Evolutionary conservation across 2,329 filamentous ascomycete species (phyloP), one percentile per base, ranked within the genome.

Genomic region (Sclerotinia glacialis): DNA sequence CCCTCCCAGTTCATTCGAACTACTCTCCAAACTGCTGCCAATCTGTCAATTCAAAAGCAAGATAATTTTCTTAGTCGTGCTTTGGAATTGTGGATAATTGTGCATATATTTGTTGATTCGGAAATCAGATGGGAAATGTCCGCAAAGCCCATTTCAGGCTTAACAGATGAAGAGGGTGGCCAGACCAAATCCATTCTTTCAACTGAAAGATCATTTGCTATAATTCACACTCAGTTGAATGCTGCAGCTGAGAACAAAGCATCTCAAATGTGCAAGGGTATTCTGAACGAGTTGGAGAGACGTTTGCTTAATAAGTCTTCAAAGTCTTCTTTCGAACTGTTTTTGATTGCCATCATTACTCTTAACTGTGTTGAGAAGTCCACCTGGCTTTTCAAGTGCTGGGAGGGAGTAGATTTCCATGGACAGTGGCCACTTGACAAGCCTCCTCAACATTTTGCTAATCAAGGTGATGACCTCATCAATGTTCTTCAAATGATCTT

Each of bases 381-480:
- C 0, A 89, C 86, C 0, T 89, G 86, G 87, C 83, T 85, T 0
- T 89, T 89, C 78, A 87, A 88, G 69, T 86, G 85, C 2, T 89
- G 86, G 86, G 86, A 88, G 71, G 84, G 88, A 73, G 82, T 85
- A 65, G 83, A 84, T 60, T 80, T 72, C 44, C 71, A 74, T 50
- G 68, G 71, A 34, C 81, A 83, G 2, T 89, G 86, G 86, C 87
- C 87, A 5, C 79, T 89, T 3, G 84, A 86, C 47, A 81, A 81
- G 67, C 82, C 83, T 9, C 86, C 86, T 0, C 78, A 79, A 60
- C 79, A 80, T 61, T 89, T 85, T 72, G 84, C 84, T 0, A 80
- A 83, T 65, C 86, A 89, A 70, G 86, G 86, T 21, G 82, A 84
- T 55, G 82, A 83, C 44, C 79, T 89, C 8, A 85, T 85, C 6